Conservation (phyloP, 495 filamentous ascomycete genomes). For the Lasiosphaeris hirsuta region DNA sequence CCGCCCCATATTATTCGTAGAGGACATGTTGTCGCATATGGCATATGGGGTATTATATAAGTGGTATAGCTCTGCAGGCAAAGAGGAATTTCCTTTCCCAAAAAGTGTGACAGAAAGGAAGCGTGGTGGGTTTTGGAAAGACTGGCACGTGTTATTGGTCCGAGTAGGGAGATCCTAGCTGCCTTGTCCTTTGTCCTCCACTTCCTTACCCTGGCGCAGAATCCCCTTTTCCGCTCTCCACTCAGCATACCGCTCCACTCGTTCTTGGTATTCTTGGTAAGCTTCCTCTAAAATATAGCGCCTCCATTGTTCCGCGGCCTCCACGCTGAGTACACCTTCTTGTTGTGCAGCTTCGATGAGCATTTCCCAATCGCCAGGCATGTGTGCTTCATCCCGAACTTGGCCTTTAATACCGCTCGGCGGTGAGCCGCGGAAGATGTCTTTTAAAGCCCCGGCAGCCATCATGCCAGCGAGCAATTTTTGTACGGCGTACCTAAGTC, state of each 20-base stretch:
- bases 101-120: too few species aligned
- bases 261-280: slow-evolving; percentile 8
- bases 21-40: too few species aligned
- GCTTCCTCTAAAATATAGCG: slow-evolving; percentile 9
- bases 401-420: slow-evolving; percentile 8
- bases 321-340: slow-evolving; percentile 12
- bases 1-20: too few species aligned
- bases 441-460: slow-evolving; percentile 6
- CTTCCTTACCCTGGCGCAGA: not conserved
- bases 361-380: slow-evolving; percentile 12
- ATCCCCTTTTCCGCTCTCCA: slow-evolving; percentile 5
- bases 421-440: slow-evolving; percentile 11
- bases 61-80: too few species aligned
- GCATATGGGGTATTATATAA: too few species aligned
- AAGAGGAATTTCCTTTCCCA: too few species aligned
- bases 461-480: slow-evolving; percentile 1
- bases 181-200: not conserved
- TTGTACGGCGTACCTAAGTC: not conserved
- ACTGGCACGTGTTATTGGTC: too few species aligned
- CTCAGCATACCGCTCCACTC: not conserved
- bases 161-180: not conserved
- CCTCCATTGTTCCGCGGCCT: slow-evolving; percentile 11
- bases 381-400: slow-evolving; percentile 6
- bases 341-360: slow-evolving; percentile 8
- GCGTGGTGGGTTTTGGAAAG: too few species aligned